phyloP scores from a whole-genome alignment of 2,329 filamentous ascomycete species.

The Arthrobotrys sphaeroides region DNA sequence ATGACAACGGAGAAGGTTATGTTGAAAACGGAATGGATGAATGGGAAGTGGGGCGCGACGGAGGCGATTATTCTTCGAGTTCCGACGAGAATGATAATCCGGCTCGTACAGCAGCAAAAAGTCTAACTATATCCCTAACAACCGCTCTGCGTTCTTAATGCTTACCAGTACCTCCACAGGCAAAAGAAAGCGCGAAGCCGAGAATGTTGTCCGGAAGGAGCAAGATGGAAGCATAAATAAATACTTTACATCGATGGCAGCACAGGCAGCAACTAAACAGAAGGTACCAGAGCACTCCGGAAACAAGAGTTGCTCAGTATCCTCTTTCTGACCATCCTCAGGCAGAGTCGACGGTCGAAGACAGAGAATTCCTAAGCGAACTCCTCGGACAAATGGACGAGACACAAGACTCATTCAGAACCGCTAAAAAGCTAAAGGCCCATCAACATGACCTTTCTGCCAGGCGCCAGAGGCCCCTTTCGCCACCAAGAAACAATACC shows the following conservation, averaged over 20 bases:
- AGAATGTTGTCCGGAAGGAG: constrained; percentile 83
- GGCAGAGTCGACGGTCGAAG: constrained; percentile 73
- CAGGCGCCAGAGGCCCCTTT: constrained; percentile 26
- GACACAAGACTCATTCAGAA: constrained; percentile 25
- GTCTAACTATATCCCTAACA: constrained; percentile 29
- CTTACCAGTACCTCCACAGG: constrained; percentile 61
- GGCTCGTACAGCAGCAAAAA: constrained; percentile 38
- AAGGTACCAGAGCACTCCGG: constrained; percentile 70
- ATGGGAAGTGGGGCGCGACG: constrained; percentile 72
- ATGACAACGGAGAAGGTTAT: constrained; percentile 97
- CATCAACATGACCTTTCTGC: background rate
- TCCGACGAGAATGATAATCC: constrained; percentile 69
- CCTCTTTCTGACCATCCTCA: background rate
- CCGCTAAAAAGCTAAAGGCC: constrained; percentile 44
- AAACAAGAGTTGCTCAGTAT: background rate
- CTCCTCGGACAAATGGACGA: constrained; percentile 86
- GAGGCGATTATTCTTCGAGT: constrained; percentile 74
- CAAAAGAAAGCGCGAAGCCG: constrained; percentile 88
- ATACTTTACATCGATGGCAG: constrained; percentile 84
- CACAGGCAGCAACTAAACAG: constrained; percentile 70
- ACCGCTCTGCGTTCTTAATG: background rate
- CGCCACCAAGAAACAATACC: background rate
- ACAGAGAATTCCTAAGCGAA: constrained; percentile 84
- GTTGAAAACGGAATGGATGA: constrained; percentile 96
- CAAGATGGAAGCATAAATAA: constrained; percentile 92